Base-by-base conservation (phyloP, 768 basidiomycete species). In the Fibroporia radiculosa region DNA sequence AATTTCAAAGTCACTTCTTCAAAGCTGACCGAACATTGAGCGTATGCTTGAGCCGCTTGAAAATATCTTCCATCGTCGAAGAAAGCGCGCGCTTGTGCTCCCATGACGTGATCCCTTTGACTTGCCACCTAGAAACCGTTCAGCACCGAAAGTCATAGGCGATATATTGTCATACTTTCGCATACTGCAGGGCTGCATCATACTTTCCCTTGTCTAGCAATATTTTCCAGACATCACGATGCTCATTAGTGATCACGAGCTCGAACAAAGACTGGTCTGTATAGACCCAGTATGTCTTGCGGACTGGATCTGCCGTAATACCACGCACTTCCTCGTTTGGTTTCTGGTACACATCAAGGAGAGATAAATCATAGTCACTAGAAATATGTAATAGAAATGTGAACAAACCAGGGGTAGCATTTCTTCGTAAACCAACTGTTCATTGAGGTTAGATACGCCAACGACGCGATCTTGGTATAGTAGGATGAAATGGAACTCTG, bases 1-100 rank as follows among this genome's bases (percentile, higher is more conserved):
- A 98, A 96, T 51, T 84, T 84, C 19, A 99, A 72, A 0, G 85
- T 73, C 29, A 98, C 93, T 56, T 92, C 91, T 59, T 99, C 96
- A 58, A 98, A 97, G 1, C 79, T 65, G 10, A 80, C 76, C 3
- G 88, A 90, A 44, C 84, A 91, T 57, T 91, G 87, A 2, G 96
- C 88, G 58, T 92, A 98, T 26, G 78, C 82, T 54, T 92, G 89
- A 3, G 96, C 93, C 1, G 96, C 88, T 56, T 86, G 88, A 60
- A 95, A 92, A 59, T 82, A 97, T 19, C 84, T 73, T 6, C 81
- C 83, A 47, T 83, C 76, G 11, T 76, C 71, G 55, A 97, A 96
- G 56, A 80, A 82, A 12, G 76, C 71, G 53, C 83, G 76, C 0
- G 88, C 96, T 60, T 96, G 91, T 0, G 85, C 77, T 25, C 84